Evolutionary conservation across 2,329 filamentous ascomycete genomes (phyloP), one percentile per base, ranked within the genome.

Genomic region (Trichophyton schoenleinii): DNA sequence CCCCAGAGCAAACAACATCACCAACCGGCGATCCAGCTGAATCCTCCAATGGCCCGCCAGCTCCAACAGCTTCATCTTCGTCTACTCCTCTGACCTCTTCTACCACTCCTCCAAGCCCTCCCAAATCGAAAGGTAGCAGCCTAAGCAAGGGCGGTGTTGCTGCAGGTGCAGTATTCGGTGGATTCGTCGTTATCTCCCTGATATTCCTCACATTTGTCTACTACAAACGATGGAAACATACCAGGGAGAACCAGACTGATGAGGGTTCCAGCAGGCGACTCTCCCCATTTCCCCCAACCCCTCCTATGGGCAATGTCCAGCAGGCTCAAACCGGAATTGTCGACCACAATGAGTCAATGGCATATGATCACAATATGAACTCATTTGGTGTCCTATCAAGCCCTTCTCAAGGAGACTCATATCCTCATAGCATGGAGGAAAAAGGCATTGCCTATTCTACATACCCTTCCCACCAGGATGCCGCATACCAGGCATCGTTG

Each of bases 141-240:
- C 20, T 60, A 20, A 63, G 58, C 20, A 60, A 58, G 7, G 62
- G 59, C 15, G 61, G 58, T 11, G 57, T 66, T 58, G 62, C 62
- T n/a, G 64, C 62, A 3, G 63, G 64, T 31, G 64, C 63, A 8
- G 62, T 64, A 2, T 63, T 66, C 49, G 64, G 64, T 20, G 63
- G 61, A 5, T 62, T 63, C 44, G 63, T 63, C 34, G 52, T 64
- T 5, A 44, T 65, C 41, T 58, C 61, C 46, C 49, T 63, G 3
- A 44, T 61, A 38, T 65, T 64, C 49, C 55, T 65, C 8, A 55
- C 55, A 41, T 44, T 65, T 13, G 42, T 64, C 13, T 64, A 55
- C 52, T 62, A 64, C 57, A 61, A 62, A 36, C 57, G 61, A n/a
- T 65, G 64, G 64, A 60, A 60, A 52, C 57, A 61, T 41, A 49